These are phyloP conservation scores for Coemansia sp. DNA, from an alignment of 192 early-diverging fungal species.

Conservation along the genomic window DNA sequence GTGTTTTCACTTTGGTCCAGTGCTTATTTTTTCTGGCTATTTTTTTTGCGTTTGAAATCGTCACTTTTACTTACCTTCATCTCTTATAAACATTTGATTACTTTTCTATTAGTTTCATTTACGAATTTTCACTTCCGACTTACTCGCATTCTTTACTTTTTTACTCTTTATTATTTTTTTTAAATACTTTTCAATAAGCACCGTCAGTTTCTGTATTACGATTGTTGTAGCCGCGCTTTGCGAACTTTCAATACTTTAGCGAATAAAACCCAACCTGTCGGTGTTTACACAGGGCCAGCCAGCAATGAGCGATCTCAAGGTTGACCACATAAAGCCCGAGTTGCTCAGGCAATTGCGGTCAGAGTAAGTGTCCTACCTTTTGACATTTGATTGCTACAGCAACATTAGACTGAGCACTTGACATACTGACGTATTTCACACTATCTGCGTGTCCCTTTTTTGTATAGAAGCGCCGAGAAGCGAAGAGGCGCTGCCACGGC, in stretches of 20 bases:
- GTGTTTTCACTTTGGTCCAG: too few species aligned
- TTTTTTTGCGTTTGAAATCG: too few species aligned
- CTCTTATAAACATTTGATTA: too few species aligned
- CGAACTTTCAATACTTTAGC: not conserved
- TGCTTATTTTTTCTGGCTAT: too few species aligned
- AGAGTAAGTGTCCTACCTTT: slow-evolving; percentile 8
- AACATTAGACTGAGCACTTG: too few species aligned
- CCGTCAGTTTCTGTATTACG: not conserved
- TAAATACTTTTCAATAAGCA: not conserved
- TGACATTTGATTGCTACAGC: not conserved
- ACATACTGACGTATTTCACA: not conserved
- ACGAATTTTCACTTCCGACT: too few species aligned
- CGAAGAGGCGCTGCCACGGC: slow-evolving; percentile 9
- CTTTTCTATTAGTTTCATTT: too few species aligned
- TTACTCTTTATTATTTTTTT: not conserved
- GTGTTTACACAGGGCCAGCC: too few species aligned
- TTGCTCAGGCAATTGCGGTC: slow-evolving; percentile 10
- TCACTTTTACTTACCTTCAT: too few species aligned
- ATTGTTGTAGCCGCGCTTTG: not conserved
- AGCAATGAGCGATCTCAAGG: slow-evolving; percentile 7
- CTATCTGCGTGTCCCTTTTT: not conserved
- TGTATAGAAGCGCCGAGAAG: slow-evolving; percentile 15
- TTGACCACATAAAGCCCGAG: slow-evolving; percentile 8
- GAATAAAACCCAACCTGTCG: too few species aligned
- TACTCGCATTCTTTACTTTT: too few species aligned